Conservation (phyloP, 106 monocot species). For the Dactylorhiza incarnata region DNA sequence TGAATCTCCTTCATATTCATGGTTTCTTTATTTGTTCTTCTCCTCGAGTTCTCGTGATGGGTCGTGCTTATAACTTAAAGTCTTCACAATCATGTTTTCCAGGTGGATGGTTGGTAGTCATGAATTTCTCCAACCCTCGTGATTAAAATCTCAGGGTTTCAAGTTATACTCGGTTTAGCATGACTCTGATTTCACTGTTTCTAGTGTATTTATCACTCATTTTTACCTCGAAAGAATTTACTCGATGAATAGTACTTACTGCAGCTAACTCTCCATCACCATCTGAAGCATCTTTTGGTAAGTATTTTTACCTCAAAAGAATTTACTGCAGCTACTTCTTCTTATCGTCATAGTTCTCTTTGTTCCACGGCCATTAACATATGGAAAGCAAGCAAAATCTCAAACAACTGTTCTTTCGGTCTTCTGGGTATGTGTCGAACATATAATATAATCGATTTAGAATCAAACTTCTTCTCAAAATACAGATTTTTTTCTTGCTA, state of each 20-base stretch:
- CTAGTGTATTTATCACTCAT: not conserved
- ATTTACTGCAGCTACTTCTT: slow-evolving; percentile 17
- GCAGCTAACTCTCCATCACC: not conserved
- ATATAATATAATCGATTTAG: not conserved
- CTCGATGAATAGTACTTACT: not conserved
- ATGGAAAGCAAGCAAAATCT: not conserved
- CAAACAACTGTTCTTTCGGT: slow-evolving; percentile 3
- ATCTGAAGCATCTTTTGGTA: slow-evolving; percentile 5
- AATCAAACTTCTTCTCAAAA: not conserved
- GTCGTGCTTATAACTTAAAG: too few relatives aligned
- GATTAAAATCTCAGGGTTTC: too few relatives aligned
- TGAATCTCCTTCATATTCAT: too few relatives aligned
- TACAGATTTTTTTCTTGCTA: not conserved
- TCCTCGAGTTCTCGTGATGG: too few relatives aligned
- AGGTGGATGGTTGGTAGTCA: too few relatives aligned
- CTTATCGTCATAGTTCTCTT: too few relatives aligned
- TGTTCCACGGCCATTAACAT: slow-evolving; percentile 12
- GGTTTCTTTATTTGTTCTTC: too few relatives aligned
- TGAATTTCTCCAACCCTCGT: too few relatives aligned
- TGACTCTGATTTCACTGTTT: too few relatives aligned
- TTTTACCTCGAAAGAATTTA: not conserved
- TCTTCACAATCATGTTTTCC: too few relatives aligned
- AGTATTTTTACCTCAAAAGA: slow-evolving; percentile 12
- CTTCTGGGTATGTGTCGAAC: not conserved
- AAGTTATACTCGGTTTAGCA: not conserved